Evolutionary conservation across 2,329 filamentous ascomycete species (phyloP), one percentile per base, ranked within the genome.

Genomic region (Stenocarpella maydis): DNA sequence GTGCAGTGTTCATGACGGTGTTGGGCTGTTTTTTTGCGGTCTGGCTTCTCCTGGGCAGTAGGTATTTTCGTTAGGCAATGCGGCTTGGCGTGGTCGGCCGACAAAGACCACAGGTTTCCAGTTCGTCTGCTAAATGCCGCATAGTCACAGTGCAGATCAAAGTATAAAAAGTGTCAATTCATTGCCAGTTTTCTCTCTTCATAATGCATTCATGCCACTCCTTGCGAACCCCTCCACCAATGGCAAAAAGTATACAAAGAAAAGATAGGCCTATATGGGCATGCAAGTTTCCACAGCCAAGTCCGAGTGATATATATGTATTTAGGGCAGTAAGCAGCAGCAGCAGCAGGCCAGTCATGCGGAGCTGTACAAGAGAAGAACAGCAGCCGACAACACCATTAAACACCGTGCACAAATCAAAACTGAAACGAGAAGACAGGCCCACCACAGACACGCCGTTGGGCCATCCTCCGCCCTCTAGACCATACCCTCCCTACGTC

Each of bases 301-400:
- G n/a, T n/a, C n/a, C n/a, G n/a, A 47, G 41, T 28, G 15, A 39
- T 24, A 39, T 45, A n/a, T 26, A 26, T 58, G 24, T 58, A 24
- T 58, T 28, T 17, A 24, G 3, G 39, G 50, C 52, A 58, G 19
- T 41, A 28, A 10, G 34, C 12, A 37, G 9, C 10, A 37, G 19
- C 31, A 41, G 31, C 43, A 52, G 64, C 52, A 60, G n/a, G 65
- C 65, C 17, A 31, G 31, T 54, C 39, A 41, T 58, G 21, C 31
- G 31, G 37, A 39, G 43, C 58, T 34, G 58, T 28, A 47, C 14
- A 39, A 34, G 21, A 45, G 45, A 39, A 60, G 39, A 21, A 49
- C 28, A 58, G n/a, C 64, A 26, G 64, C 50, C 52, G 65, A 52
- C 52, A 55, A 67, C 65, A 67, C 52, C 65, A 50, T 55, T 34